A percentile compares a stretch with the other conserved stretches of the same genome.
phyloP scores from a whole-genome alignment of 2,329 filamentous ascomycete species.

The Fusarium sp. region DNA sequence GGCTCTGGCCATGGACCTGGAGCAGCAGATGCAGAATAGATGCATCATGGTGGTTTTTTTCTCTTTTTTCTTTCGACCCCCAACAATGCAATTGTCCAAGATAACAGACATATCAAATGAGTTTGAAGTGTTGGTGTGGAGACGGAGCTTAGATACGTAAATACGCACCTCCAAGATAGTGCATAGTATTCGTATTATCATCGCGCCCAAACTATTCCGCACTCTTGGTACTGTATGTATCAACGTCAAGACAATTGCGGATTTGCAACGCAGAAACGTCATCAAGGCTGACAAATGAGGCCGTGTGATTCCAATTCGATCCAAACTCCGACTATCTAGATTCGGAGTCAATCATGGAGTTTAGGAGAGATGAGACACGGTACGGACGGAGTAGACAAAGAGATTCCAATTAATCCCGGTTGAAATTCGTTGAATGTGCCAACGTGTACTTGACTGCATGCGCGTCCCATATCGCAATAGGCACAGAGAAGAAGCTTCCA shows the following conservation, averaged over 20 bases:
- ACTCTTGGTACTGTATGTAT: neutral
- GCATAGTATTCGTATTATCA: conserved; percentile 11
- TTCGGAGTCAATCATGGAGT: conserved; percentile 3
- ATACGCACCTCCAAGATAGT: conserved; percentile 9
- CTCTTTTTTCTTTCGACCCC: neutral
- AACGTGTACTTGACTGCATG: conserved; percentile 6
- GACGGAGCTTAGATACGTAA: conserved; percentile 23
- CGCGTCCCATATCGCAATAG: conserved; percentile 12
- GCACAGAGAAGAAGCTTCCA: neutral
- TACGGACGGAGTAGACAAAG: neutral
- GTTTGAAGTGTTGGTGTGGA: neutral
- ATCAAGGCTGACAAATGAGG: conserved; percentile 16
- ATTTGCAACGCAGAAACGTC: conserved; percentile 13
- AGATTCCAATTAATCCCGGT: conserved; percentile 10
- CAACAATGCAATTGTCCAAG: neutral
- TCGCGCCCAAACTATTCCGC: neutral
- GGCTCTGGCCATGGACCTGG: conserved; percentile 14
- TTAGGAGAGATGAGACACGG: neutral
- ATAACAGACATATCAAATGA: neutral
- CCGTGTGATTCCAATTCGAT: conserved; percentile 1
- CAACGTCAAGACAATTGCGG: neutral
- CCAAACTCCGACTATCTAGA: neutral
- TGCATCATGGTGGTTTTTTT: neutral
- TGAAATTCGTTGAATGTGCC: neutral
- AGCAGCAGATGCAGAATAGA: neutral